Percentiles rank a stretch among this genome's conserved stretches.
Conservation (phyloP, 2,329 filamentous ascomycete species). For the Calycina herbarum region DNA sequence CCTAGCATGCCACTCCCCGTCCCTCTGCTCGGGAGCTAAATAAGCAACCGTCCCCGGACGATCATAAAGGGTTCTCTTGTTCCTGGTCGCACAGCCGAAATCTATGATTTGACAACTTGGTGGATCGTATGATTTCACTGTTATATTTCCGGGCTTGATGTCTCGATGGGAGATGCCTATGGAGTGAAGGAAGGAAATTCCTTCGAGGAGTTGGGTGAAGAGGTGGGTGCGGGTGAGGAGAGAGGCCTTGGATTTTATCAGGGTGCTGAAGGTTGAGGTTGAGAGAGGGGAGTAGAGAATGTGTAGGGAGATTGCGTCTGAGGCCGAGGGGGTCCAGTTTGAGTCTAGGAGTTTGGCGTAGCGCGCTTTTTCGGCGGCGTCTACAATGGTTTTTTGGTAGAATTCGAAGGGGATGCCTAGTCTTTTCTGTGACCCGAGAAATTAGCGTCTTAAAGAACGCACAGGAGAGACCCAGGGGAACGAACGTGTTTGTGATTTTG, state of each 20-base stretch:
- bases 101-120: conserved; percentile 28
- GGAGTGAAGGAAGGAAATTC: conserved; percentile 25
- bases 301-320: conserved; percentile 26
- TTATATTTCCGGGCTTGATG: conserved; percentile 27
- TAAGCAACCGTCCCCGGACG: conserved; percentile 28
- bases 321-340: conserved; percentile 22
- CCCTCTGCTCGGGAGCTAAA: conserved; percentile 26
- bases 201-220: conserved; percentile 26
- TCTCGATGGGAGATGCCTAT: conserved; percentile 26
- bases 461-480: background rate
- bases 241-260: conserved; percentile 23
- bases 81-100: conserved; percentile 26
- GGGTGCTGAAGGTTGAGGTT: conserved; percentile 23
- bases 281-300: conserved; percentile 26
- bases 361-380: conserved; percentile 24
- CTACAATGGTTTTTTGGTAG: conserved; percentile 18
- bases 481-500: conserved; percentile 23
- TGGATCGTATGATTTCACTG: conserved; percentile 25
- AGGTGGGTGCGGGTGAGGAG: conserved; percentile 18
- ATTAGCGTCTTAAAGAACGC: too few species aligned
- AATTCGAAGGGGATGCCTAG: conserved; percentile 25
- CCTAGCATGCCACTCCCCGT: conserved; percentile 18
- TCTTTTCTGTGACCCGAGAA: conserved; percentile 16
- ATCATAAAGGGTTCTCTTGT: conserved; percentile 23
- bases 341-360: conserved; percentile 23